Conservation (phyloP, 2,329 filamentous ascomycete genomes). For the Pestalotiopsis sp. region DNA sequence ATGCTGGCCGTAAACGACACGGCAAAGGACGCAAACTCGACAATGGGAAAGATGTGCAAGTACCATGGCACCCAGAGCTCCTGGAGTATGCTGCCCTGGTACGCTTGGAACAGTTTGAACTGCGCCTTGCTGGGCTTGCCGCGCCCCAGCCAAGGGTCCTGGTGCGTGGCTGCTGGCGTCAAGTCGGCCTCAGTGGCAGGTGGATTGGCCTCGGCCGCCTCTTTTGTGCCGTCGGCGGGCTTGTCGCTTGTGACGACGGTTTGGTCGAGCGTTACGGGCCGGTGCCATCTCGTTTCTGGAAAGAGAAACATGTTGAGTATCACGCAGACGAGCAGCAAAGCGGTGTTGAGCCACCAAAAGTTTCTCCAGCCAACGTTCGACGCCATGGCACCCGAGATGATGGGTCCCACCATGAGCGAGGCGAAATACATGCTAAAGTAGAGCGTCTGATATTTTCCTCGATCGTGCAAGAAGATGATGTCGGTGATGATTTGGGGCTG, state of each 20-base stretch:
- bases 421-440: slow-evolving; percentile 68
- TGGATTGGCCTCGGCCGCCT: background rate
- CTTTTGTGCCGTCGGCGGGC: background rate
- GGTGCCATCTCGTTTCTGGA: slow-evolving; percentile 64
- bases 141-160: slow-evolving; percentile 57
- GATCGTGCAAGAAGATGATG: slow-evolving; percentile 66
- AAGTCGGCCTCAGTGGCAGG: slow-evolving; percentile 15
- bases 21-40: slow-evolving; percentile 13
- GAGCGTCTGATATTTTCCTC: slow-evolving; percentile 54
- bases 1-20: slow-evolving; percentile 9
- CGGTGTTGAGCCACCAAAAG: slow-evolving; percentile 70
- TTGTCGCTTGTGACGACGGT: background rate
- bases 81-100: slow-evolving; percentile 47
- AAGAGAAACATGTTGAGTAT: slow-evolving; percentile 60
- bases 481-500: slow-evolving; percentile 67
- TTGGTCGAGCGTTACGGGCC: slow-evolving; percentile 36
- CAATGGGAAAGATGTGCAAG: slow-evolving; percentile 62
- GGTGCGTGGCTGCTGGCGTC: slow-evolving; percentile 38
- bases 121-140: slow-evolving; percentile 58
- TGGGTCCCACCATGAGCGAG: slow-evolving; percentile 52
- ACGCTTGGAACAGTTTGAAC: slow-evolving; percentile 55
- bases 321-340: slow-evolving; percentile 49
- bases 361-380: slow-evolving; percentile 59
- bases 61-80: slow-evolving; percentile 66
- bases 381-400: slow-evolving; percentile 57